Evolutionary conservation across 1,284 basidiomycete genomes (phyloP), one percentile per base, ranked within the genome.

Genomic region (Pseudozyma sp.): DNA sequence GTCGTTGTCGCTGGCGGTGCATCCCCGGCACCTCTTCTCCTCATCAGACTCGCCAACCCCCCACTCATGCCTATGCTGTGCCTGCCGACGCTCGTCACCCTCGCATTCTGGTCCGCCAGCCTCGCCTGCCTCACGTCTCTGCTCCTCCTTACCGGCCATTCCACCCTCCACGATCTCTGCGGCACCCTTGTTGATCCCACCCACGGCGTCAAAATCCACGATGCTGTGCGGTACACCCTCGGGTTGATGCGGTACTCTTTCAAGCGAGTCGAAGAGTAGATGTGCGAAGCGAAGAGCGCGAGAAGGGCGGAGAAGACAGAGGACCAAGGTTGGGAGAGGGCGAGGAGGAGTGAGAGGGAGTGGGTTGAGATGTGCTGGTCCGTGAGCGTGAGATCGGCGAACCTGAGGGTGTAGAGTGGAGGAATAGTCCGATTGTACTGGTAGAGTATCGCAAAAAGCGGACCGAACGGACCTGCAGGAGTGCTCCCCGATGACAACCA

Each of bases 401-500:
- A 9, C 19, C 17, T 35, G 49, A 77, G 45, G 1, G 52, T 51
- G 72, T 72, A 77, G 7, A 53, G 55, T 29, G 62, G 54, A 5
- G 75, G 75, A 14, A 77, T 53, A 54, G 72, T 60, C n/a, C 48
- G 31, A 17, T 47, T 42, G 34, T 74, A 44, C 31, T 77, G 75
- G 49, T 64, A 52, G 10, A 77, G 46, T 33, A 62, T 50, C 1
- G 57, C 49, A 30, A 75, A 77, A 33, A 72, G 42, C 0, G 54
- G 59, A 1, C 40, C 72, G 48, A 66, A 75, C 0, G 68, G 71
- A 14, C 75, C 75, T 0, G 68, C 61, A 0, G 75, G 72, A 1
- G 42, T 29, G 5, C 42, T 34, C 16, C 39, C 51, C 9, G 10
- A 7, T 5, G 31, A n/a, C 7, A 53, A 1, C 51, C 51, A 53